Evolutionary conservation across 2,329 filamentous ascomycete genomes (phyloP), one percentile per base, ranked within the genome.

Genomic region (Didymella pinodella): DNA sequence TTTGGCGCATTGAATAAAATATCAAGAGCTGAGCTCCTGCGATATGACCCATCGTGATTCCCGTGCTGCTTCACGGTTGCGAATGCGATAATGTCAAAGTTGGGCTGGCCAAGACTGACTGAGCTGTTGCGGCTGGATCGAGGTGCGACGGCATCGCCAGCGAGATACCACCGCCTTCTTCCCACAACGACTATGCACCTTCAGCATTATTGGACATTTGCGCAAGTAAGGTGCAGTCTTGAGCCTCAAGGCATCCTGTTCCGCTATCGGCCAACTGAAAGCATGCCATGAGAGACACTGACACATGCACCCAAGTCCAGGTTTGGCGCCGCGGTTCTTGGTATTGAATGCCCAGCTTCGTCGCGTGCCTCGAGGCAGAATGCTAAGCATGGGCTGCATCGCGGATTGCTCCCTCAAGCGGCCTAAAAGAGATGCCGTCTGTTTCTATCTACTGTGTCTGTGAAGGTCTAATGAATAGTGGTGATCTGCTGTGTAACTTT

Each of bases 311-410:
- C 43, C 10, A 40, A 34, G 32, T 16, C 25, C 20, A 29, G 43
- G 32, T 34, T 14, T 34, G 41, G 32, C 48, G 32, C 34, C 54
- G 34, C 48, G 6, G 34, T 32, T 48, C 54, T 57, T 57, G 54
- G 54, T 57, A 57, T 38, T 51, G 25, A 40, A 47, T 28, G 48
- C 41, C 48, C 54, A 51, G 41, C 48, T 54, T 34, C 28, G 34
- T 26, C 28, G 28, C 16, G 48, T 43, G 40, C 47, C 54, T 32
- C 41, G 31, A 40, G 31, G 41, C n/a, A 44, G 46, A 20, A 50
- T 50, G 38, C 51, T 31, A 12, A 25, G 14, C 32, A 34, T 25
- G 16, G 47, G 31, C 12, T 16, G 16, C 22, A 26, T 41, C 4
- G 32, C 34, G 18, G 38, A 34, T 38, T 32, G 54, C 31, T 47